These are phyloP conservation scores for Adansonia madagascariensis DNA, from an alignment of 441 rosid genomes.

Conservation along the genomic window DNA sequence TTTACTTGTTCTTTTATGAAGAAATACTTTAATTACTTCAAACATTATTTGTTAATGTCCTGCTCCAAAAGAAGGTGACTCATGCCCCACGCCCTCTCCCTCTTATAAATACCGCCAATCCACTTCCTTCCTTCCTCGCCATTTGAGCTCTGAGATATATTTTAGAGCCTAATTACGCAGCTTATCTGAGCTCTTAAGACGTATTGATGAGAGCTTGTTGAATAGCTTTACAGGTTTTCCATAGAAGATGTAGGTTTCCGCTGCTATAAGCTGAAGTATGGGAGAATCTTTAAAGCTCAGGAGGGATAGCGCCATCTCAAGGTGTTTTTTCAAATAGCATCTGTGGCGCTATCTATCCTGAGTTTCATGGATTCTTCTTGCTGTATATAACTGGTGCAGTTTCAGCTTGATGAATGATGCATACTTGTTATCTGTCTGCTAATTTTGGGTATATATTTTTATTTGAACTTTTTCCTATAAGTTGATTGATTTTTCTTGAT, in stretches of 20 bases:
- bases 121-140: not conserved
- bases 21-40: too few relatives aligned
- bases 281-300: slow-evolving; percentile 39
- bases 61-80: slow-evolving; percentile 1
- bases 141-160: slow-evolving; percentile 8
- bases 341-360: slow-evolving; percentile 66
- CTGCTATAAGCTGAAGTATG: slow-evolving; percentile 19
- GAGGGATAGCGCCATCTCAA: slow-evolving; percentile 30
- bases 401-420: not conserved
- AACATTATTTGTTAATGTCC: too few relatives aligned
- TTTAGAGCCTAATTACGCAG: not conserved
- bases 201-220: not conserved
- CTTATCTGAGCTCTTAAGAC: not conserved
- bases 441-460: not conserved
- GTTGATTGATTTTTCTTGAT: not conserved
- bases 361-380: slow-evolving; percentile 52
- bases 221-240: not conserved
- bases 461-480: not conserved
- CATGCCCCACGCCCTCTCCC: not conserved
- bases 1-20: not conserved
- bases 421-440: not conserved
- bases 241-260: not conserved
- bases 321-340: not conserved
- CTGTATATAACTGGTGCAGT: not conserved
- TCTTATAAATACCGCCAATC: slow-evolving; percentile 39